A percentile compares a stretch with the other conserved stretches of the same genome.
Evolutionary conservation across 306 rosid species (phyloP).

Genomic region (Vigna trinervia): DNA sequence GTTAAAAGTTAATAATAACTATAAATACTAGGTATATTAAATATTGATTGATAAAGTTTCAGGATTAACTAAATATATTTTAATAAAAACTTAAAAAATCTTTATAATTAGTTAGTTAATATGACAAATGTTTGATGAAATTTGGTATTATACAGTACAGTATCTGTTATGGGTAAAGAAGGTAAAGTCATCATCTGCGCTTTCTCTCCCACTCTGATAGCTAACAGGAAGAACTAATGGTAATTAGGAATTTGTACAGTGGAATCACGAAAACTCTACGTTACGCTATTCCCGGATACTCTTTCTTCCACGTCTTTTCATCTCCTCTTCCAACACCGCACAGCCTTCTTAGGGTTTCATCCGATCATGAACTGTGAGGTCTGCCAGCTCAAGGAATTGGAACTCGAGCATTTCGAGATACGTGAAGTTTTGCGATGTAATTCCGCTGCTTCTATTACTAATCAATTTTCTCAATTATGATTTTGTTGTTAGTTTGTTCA

Average conservation of each 20-base stretch:
- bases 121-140: too few species aligned
- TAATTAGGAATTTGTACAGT: background rate
- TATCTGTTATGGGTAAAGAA: too few species aligned
- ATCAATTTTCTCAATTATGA: background rate
- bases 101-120: too few species aligned
- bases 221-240: background rate
- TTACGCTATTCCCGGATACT: background rate
- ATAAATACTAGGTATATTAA: too few species aligned
- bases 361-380: constrained; percentile 88
- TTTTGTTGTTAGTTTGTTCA: background rate
- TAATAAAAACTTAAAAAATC: too few species aligned
- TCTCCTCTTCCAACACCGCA: constrained; percentile 18
- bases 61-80: too few species aligned
- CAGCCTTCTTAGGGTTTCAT: constrained; percentile 45
- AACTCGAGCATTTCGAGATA: constrained; percentile 89
- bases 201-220: background rate
- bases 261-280: background rate
- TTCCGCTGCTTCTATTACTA: constrained; percentile 15
- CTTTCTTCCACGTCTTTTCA: background rate
- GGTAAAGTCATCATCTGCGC: too few species aligned
- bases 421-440: constrained; percentile 94
- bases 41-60: too few species aligned
- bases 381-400: constrained; percentile 95
- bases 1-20: too few species aligned
- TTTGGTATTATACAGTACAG: too few species aligned